Evolutionary conservation across 1,284 basidiomycete genomes (phyloP).

Genomic region (Veloporphyrellus conicus): DNA sequence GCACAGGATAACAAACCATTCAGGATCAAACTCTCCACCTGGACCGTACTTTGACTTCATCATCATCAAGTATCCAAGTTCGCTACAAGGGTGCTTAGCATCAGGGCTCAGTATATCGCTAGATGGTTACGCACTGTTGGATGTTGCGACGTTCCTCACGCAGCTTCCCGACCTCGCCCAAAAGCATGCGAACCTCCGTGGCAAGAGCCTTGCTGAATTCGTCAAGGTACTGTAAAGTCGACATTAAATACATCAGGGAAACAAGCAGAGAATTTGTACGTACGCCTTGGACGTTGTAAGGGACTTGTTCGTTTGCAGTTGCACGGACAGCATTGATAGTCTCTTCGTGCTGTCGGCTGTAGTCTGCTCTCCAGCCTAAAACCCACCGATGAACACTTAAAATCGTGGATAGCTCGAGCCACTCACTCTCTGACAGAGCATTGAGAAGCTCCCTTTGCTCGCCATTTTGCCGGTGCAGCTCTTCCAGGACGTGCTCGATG

Average conservation of each 20-base stretch:
- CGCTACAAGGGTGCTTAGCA: slow-evolving; percentile 40
- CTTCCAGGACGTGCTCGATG: slow-evolving; percentile 50
- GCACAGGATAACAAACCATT: slow-evolving; percentile 47
- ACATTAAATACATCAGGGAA: slow-evolving; percentile 6
- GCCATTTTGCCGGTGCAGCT: slow-evolving; percentile 48
- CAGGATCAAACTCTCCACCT: slow-evolving; percentile 70
- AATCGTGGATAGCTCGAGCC: neutral
- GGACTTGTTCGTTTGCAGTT: slow-evolving; percentile 66
- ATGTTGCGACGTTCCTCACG: slow-evolving; percentile 67
- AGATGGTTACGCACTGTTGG: slow-evolving; percentile 54
- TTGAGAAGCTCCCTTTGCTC: slow-evolving; percentile 50
- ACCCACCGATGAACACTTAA: slow-evolving; percentile 7
- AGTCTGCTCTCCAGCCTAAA: slow-evolving; percentile 61
- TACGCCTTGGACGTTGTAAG: slow-evolving; percentile 73
- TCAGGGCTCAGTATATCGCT: neutral
- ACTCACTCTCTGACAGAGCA: slow-evolving; percentile 52
- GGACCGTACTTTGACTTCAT: slow-evolving; percentile 68
- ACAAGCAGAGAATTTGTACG: neutral
- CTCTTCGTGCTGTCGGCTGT: slow-evolving; percentile 55
- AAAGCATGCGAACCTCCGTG: slow-evolving; percentile 70
- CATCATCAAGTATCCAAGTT: slow-evolving; percentile 64
- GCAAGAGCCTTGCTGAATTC: slow-evolving; percentile 78
- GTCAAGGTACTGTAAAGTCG: slow-evolving; percentile 55
- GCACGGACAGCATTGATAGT: slow-evolving; percentile 58
- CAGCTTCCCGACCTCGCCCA: slow-evolving; percentile 72